Conservation (phyloP, 768 basidiomycete species). For the Glaciozyma antarctica region DNA sequence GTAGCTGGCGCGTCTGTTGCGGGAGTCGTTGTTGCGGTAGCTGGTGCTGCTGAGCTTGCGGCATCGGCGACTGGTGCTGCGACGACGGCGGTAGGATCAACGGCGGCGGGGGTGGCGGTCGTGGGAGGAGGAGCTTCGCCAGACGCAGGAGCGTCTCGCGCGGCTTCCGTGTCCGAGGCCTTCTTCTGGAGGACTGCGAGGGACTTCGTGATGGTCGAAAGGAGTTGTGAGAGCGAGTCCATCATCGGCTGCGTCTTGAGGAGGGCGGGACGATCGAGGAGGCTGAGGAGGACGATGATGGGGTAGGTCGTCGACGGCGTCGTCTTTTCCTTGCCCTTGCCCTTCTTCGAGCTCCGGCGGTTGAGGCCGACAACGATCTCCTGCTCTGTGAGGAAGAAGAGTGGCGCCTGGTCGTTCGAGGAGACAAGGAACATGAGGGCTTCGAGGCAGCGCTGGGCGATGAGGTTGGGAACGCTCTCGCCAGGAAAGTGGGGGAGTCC, state of each 20-base stretch:
- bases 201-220: constrained; percentile 81
- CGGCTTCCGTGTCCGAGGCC: neutral
- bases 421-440: constrained; percentile 78
- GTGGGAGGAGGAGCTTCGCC: constrained; percentile 7
- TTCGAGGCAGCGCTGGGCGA: constrained; percentile 89
- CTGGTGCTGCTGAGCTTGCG: no score
- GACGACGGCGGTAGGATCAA: neutral
- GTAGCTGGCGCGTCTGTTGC: constrained; percentile 4
- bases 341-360: constrained; percentile 51
- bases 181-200: constrained; percentile 48
- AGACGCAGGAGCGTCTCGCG: neutral
- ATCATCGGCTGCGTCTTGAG: constrained; percentile 81
- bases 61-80: neutral
- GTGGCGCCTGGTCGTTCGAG: constrained; percentile 68
- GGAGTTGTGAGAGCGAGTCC: constrained; percentile 78
- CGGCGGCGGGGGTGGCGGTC: neutral
- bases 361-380: constrained; percentile 68
- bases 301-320: constrained; percentile 22
- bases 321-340: constrained; percentile 82
- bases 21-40: neutral
- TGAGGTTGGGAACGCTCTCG: constrained; percentile 80
- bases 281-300: constrained; percentile 76
- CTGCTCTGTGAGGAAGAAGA: constrained; percentile 94
- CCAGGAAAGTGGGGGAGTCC: constrained; percentile 46
- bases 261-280: constrained; percentile 77